These are phyloP conservation scores for Lenwebbia sp. DNA, from an alignment of 345 rosid genomes.

Conservation along the genomic window DNA sequence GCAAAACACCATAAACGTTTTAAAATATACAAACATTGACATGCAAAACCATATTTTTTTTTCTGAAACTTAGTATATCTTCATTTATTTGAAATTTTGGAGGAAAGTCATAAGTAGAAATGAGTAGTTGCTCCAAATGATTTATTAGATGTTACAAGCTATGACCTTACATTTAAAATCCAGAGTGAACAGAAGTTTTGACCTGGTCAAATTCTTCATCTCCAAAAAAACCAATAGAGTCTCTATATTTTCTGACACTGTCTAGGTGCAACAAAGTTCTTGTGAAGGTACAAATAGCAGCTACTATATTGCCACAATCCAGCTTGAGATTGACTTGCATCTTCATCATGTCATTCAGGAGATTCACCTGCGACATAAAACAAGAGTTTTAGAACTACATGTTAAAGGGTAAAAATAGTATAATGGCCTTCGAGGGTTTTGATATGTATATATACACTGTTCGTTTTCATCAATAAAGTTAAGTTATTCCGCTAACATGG, in stretches of 20 bases:
- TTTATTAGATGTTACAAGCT: not conserved
- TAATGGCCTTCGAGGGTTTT: too few species aligned
- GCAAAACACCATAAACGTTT: not conserved
- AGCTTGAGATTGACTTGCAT: slow-evolving; percentile 42
- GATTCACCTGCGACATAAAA: slow-evolving; percentile 34
- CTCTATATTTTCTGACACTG: slow-evolving; percentile 8
- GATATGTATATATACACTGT: too few species aligned
- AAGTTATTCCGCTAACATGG: too few species aligned
- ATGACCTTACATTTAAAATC: not conserved
- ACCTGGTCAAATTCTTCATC: slow-evolving; percentile 55
- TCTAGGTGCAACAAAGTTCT: slow-evolving; percentile 24
- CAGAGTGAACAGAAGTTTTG: not conserved
- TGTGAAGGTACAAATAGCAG: slow-evolving; percentile 39
- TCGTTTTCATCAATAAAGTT: too few species aligned
- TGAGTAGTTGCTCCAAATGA: not conserved
- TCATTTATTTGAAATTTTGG: not conserved
- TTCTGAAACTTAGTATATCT: not conserved
- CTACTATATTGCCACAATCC: slow-evolving; percentile 51
- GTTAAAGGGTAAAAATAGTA: too few species aligned
- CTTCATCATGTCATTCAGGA: slow-evolving; percentile 40
- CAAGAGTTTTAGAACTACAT: not conserved
- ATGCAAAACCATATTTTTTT: not conserved
- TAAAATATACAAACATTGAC: not conserved
- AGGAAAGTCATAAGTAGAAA: not conserved
- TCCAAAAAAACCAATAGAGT: slow-evolving; percentile 11